A percentile compares a stretch with the other conserved stretches of the same genome.
Evolutionary conservation across 768 basidiomycete genomes (phyloP).

Genomic region (Zangia roseola): DNA sequence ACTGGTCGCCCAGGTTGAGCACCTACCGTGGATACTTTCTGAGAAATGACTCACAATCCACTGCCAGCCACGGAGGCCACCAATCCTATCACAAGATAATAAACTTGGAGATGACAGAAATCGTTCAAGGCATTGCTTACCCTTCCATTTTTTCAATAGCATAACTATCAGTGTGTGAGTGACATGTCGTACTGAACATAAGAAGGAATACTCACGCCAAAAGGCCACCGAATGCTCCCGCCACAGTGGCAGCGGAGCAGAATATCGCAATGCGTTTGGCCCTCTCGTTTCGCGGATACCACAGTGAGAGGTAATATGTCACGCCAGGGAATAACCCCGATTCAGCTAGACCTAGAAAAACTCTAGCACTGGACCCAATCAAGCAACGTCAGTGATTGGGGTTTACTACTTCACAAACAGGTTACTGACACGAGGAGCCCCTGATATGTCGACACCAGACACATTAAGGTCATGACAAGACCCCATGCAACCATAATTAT

Average conservation of each 20-base stretch:
- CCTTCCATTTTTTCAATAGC: constrained; percentile 29
- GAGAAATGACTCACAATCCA: constrained; percentile 24
- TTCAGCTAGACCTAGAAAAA: constrained; percentile 42
- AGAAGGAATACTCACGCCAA: constrained; percentile 33
- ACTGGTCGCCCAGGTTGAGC: constrained; percentile 11
- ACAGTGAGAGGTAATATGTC: constrained; percentile 45
- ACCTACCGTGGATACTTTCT: neutral
- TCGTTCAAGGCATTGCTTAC: constrained; percentile 21
- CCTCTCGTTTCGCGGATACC: constrained; percentile 55
- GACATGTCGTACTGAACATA: neutral
- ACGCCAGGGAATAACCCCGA: constrained; percentile 38
- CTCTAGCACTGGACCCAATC: constrained; percentile 22
- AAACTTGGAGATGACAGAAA: neutral
- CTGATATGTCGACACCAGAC: constrained; percentile 26
- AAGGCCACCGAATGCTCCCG: constrained; percentile 47
- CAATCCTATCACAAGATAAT: constrained; percentile 1
- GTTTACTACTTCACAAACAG: no score
- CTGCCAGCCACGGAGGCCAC: constrained; percentile 25
- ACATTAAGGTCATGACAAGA: constrained; percentile 30
- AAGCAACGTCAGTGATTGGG: neutral
- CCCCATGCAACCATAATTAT: constrained; percentile 33
- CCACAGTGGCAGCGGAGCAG: constrained; percentile 55
- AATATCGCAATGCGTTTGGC: constrained; percentile 55
- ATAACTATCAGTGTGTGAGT: constrained; percentile 22
- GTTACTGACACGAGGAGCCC: constrained; percentile 23